Percentiles rank a stretch among this genome's conserved stretches.
Conservation (phyloP, 257 asterid species). For the Nicotiana noctiflora region DNA sequence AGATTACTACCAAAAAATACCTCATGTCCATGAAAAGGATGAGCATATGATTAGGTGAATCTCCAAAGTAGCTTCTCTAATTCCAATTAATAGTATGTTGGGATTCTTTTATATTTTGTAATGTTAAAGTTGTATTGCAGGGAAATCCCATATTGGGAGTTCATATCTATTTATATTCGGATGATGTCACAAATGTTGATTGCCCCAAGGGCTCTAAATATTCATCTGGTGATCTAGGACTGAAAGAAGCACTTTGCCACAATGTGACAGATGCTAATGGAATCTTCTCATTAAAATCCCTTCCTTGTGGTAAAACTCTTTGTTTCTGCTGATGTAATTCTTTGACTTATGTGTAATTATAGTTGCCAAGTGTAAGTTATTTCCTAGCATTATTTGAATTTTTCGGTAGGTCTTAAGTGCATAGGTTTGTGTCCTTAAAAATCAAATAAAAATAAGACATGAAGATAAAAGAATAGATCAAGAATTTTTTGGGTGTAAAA, state of each 20-base stretch:
- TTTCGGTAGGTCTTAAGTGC: not conserved
- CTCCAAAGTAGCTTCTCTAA: not conserved
- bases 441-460: not conserved
- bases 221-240: conserved; percentile 51
- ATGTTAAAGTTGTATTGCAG: conserved; percentile 31
- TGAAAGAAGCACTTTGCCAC: conserved; percentile 82
- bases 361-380: not conserved
- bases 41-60: not conserved
- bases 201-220: conserved; percentile 69
- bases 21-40: not conserved
- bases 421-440: not conserved
- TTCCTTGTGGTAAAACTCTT: conserved; percentile 75
- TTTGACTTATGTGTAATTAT: not conserved
- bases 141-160: conserved; percentile 97
- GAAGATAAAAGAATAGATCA: not conserved
- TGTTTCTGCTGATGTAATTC: conserved; percentile 2
- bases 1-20: not conserved
- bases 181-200: conserved; percentile 64
- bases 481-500: not conserved
- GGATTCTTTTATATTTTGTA: not conserved
- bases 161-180: conserved; percentile 82
- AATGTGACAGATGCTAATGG: conserved; percentile 89
- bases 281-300: conserved; percentile 61
- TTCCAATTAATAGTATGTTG: not conserved
- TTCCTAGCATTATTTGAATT: not conserved